A percentile compares a stretch with the other conserved stretches of the same genome.
These are phyloP conservation scores for Dipodascus albidus DNA, from an alignment of 805 yeast genomes.

Conservation along the genomic window DNA sequence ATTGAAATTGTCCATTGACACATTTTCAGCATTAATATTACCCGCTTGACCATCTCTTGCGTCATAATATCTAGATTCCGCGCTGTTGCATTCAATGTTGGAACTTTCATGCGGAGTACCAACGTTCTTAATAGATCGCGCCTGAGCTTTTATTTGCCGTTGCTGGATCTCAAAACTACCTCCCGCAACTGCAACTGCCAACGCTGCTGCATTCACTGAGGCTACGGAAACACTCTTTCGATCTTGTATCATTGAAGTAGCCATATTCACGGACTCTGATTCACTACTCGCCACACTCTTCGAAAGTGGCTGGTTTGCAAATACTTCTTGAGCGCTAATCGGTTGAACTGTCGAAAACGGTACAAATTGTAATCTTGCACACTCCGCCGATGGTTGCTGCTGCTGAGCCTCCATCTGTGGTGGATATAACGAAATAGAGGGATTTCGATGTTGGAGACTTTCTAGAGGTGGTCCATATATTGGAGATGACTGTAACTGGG, in stretches of 20 bases:
- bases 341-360: background rate
- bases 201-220: background rate
- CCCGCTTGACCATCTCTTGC: too few relatives aligned
- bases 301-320: too few relatives aligned
- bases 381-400: too few relatives aligned
- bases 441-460: background rate
- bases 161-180: background rate
- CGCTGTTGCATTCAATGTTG: too few relatives aligned
- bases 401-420: background rate
- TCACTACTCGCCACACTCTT: too few relatives aligned
- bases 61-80: too few relatives aligned
- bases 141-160: too few relatives aligned
- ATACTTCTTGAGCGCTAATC: background rate
- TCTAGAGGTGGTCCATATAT: background rate
- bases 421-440: background rate
- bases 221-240: background rate
- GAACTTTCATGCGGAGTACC: too few relatives aligned
- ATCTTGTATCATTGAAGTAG: background rate
- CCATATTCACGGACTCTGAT: background rate
- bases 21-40: too few relatives aligned
- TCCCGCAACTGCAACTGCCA: conserved; percentile 5
- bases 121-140: too few relatives aligned
- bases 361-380: background rate
- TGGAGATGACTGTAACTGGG: background rate
- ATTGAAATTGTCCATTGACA: too few relatives aligned